These are phyloP conservation scores for Jamesozyma lodderae DNA, from an alignment of 805 yeast species.

Conservation along the genomic window DNA sequence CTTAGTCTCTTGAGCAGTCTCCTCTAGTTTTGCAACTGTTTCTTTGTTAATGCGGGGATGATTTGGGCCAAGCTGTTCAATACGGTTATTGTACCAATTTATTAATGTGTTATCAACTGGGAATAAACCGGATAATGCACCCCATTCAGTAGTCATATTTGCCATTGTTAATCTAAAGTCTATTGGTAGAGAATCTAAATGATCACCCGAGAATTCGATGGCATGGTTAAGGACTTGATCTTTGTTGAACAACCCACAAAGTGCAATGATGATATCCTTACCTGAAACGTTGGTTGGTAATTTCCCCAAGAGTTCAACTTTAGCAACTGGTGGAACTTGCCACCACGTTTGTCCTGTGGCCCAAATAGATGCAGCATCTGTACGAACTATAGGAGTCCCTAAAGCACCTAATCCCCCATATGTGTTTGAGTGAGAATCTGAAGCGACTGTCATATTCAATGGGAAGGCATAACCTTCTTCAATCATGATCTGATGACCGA, in stretches of 20 bases:
- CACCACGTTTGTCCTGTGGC: constrained; percentile 99
- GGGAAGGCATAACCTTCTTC: constrained; percentile 99
- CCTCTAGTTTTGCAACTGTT: constrained; percentile 39
- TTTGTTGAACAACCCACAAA: constrained; percentile 87
- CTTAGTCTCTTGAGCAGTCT: constrained; percentile 10
- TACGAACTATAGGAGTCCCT: constrained; percentile 96
- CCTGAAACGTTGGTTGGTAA: constrained; percentile 87
- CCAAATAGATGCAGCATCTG: constrained; percentile 99
- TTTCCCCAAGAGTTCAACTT: constrained; percentile 74
- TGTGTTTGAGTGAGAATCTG: constrained; percentile 95
- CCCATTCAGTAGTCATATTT: constrained; percentile 98
- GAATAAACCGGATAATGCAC: constrained; percentile 92
- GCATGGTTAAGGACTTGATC: constrained; percentile 93
- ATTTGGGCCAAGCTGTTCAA: constrained; percentile 42
- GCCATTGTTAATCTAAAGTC: constrained; percentile 90
- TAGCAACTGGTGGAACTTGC: constrained; percentile 99
- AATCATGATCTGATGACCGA: constrained; percentile 98
- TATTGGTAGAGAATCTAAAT: constrained; percentile 55
- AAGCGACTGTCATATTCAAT: constrained; percentile 83
- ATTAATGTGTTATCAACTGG: constrained; percentile 83
- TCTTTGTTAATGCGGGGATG: constrained; percentile 75
- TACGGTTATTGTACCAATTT: constrained; percentile 66
- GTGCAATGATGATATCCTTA: constrained; percentile 91
- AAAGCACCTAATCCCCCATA: constrained; percentile 94
- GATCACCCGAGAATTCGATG: constrained; percentile 85